A percentile compares a stretch with the other conserved stretches of the same genome.
Evolutionary conservation across 305 asterid genomes (phyloP).

Genomic region (Fraxinus ornus): DNA sequence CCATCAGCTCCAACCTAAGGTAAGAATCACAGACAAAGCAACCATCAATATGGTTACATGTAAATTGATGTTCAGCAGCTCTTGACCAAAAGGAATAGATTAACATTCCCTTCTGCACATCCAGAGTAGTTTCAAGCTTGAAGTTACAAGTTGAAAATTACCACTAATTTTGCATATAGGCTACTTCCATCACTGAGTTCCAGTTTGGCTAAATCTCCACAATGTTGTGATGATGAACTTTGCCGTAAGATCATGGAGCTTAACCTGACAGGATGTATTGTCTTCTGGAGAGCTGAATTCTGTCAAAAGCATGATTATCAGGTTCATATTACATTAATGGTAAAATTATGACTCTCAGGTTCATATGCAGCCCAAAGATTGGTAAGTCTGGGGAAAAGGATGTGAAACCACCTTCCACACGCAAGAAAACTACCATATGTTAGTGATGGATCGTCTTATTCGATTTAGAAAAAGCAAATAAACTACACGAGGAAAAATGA

Average conservation of each 20-base stretch:
- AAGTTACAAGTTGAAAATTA: conserved; percentile 30
- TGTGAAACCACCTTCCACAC: neutral
- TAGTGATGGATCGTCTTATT: neutral
- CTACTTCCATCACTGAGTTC: conserved; percentile 71
- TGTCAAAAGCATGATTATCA: conserved; percentile 34
- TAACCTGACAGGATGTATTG: conserved; percentile 68
- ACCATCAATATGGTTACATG: neutral
- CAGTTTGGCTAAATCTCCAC: conserved; percentile 61
- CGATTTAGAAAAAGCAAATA: neutral
- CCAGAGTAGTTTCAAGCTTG: neutral
- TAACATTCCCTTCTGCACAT: conserved; percentile 17
- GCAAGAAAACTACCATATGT: neutral
- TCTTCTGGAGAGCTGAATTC: conserved; percentile 54
- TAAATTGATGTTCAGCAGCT: neutral
- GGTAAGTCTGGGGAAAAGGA: neutral
- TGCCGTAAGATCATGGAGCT: conserved; percentile 58
- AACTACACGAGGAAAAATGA: neutral
- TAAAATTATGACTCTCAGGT: neutral
- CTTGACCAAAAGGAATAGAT: conserved; percentile 3
- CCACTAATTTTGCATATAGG: conserved; percentile 84
- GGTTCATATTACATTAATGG: neutral
- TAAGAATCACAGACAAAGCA: conserved; percentile 20
- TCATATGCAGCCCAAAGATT: neutral
- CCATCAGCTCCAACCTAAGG: conserved; percentile 95
- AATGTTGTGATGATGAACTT: conserved; percentile 45